Evolutionary conservation across 2,329 filamentous ascomycete species (phyloP).

Genomic region (Diaporthe sp.): DNA sequence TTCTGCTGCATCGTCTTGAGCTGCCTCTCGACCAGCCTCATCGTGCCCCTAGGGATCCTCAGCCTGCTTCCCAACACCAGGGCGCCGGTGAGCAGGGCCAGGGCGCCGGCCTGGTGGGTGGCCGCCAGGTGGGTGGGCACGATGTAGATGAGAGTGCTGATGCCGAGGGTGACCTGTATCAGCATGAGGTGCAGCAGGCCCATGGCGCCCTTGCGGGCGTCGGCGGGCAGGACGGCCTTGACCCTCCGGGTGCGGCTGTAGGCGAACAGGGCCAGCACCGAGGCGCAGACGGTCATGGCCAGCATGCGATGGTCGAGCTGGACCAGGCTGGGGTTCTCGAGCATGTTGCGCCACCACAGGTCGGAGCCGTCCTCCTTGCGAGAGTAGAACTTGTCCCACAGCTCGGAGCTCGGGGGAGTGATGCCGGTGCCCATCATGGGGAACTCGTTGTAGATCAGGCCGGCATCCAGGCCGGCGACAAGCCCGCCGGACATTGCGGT

Average conservation of each 20-base stretch:
- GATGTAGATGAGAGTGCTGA: slow-evolving; percentile 92
- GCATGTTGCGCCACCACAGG: slow-evolving; percentile 96
- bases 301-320: slow-evolving; percentile 96
- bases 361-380: slow-evolving; percentile 84
- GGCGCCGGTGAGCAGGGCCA: slow-evolving; percentile 87
- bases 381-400: slow-evolving; percentile 89
- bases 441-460: slow-evolving; percentile 99
- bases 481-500: slow-evolving; percentile 95
- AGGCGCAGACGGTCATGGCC: slow-evolving; percentile 88
- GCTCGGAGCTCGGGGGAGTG: slow-evolving; percentile 84
- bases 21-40: slow-evolving; percentile 70
- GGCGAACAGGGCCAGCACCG: slow-evolving; percentile 83
- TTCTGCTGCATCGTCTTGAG: slow-evolving; percentile 48
- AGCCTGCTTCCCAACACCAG: slow-evolving; percentile 84
- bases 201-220: slow-evolving; percentile 77
- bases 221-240: slow-evolving; percentile 70
- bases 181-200: slow-evolving; percentile 88
- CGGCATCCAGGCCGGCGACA: slow-evolving; percentile 94
- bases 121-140: slow-evolving; percentile 91
- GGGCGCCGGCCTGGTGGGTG: slow-evolving; percentile 90
- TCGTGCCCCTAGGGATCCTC: slow-evolving; percentile 77
- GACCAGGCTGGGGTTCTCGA: slow-evolving; percentile 96
- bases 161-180: slow-evolving; percentile 88
- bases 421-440: slow-evolving; percentile 92
- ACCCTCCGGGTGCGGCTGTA: slow-evolving; percentile 79